phyloP scores from a whole-genome alignment of 2,329 filamentous ascomycete species.

The Harringtonia aguacate region DNA sequence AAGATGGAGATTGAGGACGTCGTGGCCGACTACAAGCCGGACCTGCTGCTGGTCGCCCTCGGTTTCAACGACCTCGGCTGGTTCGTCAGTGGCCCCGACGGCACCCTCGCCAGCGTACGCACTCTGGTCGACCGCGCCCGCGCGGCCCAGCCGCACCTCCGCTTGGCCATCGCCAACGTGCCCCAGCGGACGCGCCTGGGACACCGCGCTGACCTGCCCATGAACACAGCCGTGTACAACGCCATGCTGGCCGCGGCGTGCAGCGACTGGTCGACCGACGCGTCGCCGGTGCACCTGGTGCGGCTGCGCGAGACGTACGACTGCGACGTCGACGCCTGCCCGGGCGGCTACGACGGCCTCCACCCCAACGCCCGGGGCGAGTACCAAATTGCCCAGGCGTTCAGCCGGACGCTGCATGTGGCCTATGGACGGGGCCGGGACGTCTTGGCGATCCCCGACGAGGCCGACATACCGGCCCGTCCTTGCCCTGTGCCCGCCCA shows the following conservation, averaged over 20 bases:
- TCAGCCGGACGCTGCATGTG: conserved; percentile 19
- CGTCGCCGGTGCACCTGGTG: conserved; percentile 19
- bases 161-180: conserved; percentile 13
- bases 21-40: conserved; percentile 15
- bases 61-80: conserved; percentile 17
- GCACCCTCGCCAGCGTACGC: conserved; percentile 8
- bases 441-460: no score
- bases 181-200: conserved; percentile 10
- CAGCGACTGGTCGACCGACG: conserved; percentile 10
- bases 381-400: conserved; percentile 29
- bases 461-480: background rate
- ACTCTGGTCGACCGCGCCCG: conserved; percentile 16
- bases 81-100: conserved; percentile 11
- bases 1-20: conserved; percentile 12
- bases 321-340: conserved; percentile 5
- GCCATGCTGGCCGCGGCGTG: conserved; percentile 10
- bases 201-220: conserved; percentile 8
- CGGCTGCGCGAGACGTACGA: conserved; percentile 15
- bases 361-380: conserved; percentile 30
- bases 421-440: background rate
- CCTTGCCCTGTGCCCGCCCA: background rate
- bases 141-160: conserved; percentile 1
- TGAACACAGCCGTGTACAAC: conserved; percentile 13
- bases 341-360: conserved; percentile 18
- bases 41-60: conserved; percentile 17